Evolutionary conservation across 805 yeast species (phyloP).

Genomic region (Wickerhamiella bombiphila): DNA sequence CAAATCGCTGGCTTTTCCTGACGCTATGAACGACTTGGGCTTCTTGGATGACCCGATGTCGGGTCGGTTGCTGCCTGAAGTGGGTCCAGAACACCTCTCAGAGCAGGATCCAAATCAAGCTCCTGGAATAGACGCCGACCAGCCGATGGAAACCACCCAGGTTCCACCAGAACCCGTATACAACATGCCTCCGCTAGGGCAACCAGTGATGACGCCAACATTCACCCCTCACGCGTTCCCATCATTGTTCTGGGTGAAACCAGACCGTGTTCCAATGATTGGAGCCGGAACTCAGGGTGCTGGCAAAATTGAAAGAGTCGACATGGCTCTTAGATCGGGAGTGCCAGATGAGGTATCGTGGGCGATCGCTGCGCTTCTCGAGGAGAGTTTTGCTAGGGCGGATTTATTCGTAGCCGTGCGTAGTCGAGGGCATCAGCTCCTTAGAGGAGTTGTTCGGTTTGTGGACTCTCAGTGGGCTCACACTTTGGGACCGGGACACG

Average conservation of each 20-base stretch:
- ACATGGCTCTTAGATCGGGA: conserved; percentile 53
- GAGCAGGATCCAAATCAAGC: no score
- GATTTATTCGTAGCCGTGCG: conserved; percentile 11
- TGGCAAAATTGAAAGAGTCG: conserved; percentile 48
- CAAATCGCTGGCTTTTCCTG: no score
- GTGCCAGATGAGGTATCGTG: conserved; percentile 55
- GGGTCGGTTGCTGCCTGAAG: no score
- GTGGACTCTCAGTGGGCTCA: conserved; percentile 8
- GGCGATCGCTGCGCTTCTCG: conserved; percentile 44
- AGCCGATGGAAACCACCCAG: no score
- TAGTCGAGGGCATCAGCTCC: conserved; percentile 8
- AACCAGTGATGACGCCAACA: conserved; percentile 24
- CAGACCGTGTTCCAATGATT: conserved; percentile 7
- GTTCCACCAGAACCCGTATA: conserved; percentile 13
- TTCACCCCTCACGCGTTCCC: conserved; percentile 21
- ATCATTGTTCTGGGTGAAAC: conserved; percentile 15
- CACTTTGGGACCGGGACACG: conserved; percentile 8
- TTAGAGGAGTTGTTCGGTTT: conserved; percentile 6
- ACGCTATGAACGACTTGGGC: no score
- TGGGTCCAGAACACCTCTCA: no score
- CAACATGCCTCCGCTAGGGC: conserved; percentile 21
- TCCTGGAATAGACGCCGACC: no score
- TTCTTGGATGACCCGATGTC: no score
- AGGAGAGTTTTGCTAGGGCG: conserved; percentile 26
- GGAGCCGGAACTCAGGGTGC: conserved; percentile 38